Conservation (phyloP, 2,329 filamentous ascomycete species). For the Penicillium sp. region DNA sequence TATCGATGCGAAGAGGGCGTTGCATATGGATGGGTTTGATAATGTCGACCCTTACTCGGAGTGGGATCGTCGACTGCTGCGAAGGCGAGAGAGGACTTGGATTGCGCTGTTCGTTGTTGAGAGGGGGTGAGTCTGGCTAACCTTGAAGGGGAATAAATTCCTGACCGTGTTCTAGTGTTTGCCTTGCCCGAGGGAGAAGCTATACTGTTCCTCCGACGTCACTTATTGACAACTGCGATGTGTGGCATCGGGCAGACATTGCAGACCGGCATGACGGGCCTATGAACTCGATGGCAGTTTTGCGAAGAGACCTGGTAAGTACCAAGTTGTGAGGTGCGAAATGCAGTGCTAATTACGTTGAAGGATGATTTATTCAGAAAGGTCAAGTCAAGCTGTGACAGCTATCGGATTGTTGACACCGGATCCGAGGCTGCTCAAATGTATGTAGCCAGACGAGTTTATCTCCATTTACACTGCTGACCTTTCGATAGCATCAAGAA, state of each 20-base stretch:
- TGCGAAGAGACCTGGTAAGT: conserved; percentile 60
- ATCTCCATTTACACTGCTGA: conserved; percentile 5
- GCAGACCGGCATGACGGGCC: conserved; percentile 64
- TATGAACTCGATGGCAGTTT: conserved; percentile 65
- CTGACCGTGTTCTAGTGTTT: conserved; percentile 47
- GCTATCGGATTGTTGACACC: conserved; percentile 28
- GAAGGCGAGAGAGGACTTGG: conserved; percentile 64
- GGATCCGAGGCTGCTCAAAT: conserved; percentile 32
- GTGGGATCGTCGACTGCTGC: conserved; percentile 56
- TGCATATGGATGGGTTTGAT: conserved; percentile 63
- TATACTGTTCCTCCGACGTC: conserved; percentile 64
- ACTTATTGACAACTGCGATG: conserved; percentile 62
- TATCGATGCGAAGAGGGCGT: conserved; percentile 60
- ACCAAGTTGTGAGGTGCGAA: neutral
- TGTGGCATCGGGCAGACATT: conserved; percentile 61
- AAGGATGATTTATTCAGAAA: conserved; percentile 32
- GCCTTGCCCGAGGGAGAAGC: conserved; percentile 62
- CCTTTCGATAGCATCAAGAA: conserved; percentile 45
- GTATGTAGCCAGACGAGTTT: conserved; percentile 21
- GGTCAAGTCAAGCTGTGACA: conserved; percentile 37
- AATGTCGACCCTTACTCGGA: conserved; percentile 58
- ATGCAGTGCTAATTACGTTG: conserved; percentile 2
- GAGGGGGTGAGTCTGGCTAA: conserved; percentile 48
- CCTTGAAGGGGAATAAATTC: neutral
- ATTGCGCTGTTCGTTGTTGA: conserved; percentile 68